Evolutionary conservation across 1,284 basidiomycete species (phyloP), one percentile per base, ranked within the genome.

Genomic region (Apiotrichum domesticum): DNA sequence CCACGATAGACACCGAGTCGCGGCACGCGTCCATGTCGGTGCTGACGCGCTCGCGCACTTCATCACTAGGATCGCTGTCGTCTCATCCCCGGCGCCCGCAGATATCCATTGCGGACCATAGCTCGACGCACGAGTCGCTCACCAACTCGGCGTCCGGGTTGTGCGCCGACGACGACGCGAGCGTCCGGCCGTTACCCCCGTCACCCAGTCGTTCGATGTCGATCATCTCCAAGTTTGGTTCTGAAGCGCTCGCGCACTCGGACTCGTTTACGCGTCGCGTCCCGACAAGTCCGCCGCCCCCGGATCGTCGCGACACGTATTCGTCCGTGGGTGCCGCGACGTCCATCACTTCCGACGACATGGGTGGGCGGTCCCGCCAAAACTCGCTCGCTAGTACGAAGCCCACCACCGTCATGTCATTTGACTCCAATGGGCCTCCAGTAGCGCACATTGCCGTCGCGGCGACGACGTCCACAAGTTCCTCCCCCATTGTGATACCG

Each of bases 141-240:
- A 47, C 42, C 40, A 37, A 58, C 32, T 42, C 56, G 3, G 55
- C 11, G 9, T 8, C 10, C 14, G 41, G 57, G n/a, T 37, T 55
- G 35, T 87, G 88, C 76, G 89, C 90, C 34, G 90, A 94, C 69
- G 90, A 94, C 62, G 90, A 93, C 70, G 90, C 91, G 15, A 91
- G 88, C 43, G 78, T 92, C 37, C 83, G 90, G 32, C 91, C 90
- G 3, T 76, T 94, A 40, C 88, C 90, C 14, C 91, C 91, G 4
- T 91, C 88, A 0, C 90, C 89, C 2, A 86, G 88, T 0, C 88
- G 87, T 0, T 67, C 69, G 6, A 54, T 63, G 15, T 66, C 66
- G 8, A 49, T 68, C 46, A 49, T 66, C 15, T 70, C 70, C 3
- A 61, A 64, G 34, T 64, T 71, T 4, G 63, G 58, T 8, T 63